phyloP scores from a whole-genome alignment of 1,284 basidiomycete species.

The Coniferiporia sulphurascens region DNA sequence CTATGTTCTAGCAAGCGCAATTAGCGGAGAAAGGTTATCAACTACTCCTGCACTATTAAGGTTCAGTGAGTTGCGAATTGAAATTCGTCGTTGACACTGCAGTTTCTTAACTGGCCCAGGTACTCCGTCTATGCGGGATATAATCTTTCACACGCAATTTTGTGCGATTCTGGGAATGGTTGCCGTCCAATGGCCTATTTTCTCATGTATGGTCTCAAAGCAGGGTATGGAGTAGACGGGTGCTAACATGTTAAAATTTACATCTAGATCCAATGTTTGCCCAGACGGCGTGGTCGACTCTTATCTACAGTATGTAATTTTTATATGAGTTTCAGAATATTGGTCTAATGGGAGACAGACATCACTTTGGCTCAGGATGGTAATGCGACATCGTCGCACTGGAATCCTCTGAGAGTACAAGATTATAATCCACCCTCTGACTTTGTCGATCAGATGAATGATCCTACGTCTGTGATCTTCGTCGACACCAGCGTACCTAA shows the following conservation, averaged over 20 bases:
- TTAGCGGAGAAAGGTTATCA: constrained; percentile 86
- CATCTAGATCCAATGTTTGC: constrained; percentile 75
- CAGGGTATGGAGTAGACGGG: constrained; percentile 19
- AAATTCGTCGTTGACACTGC: constrained; percentile 17
- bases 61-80: constrained; percentile 58
- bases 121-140: constrained; percentile 89
- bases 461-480: constrained; percentile 72
- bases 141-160: constrained; percentile 92
- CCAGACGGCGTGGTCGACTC: constrained; percentile 83
- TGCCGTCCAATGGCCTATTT: constrained; percentile 90
- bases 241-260: constrained; percentile 10
- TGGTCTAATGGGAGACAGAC: constrained; percentile 43
- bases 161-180: constrained; percentile 85
- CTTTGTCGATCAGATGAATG: constrained; percentile 68
- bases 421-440: constrained; percentile 57
- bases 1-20: constrained; percentile 86
- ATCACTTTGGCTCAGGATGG: constrained; percentile 58
- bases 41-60: constrained; percentile 82
- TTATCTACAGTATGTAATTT: constrained; percentile 70
- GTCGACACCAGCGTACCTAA: constrained; percentile 68
- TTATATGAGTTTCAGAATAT: background rate
- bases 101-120: constrained; percentile 40
- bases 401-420: constrained; percentile 61
- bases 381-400: constrained; percentile 44
- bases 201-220: constrained; percentile 67